Conservation (phyloP, 192 early-diverging fungal genomes). For the Phlyctochytrium arcticum region DNA sequence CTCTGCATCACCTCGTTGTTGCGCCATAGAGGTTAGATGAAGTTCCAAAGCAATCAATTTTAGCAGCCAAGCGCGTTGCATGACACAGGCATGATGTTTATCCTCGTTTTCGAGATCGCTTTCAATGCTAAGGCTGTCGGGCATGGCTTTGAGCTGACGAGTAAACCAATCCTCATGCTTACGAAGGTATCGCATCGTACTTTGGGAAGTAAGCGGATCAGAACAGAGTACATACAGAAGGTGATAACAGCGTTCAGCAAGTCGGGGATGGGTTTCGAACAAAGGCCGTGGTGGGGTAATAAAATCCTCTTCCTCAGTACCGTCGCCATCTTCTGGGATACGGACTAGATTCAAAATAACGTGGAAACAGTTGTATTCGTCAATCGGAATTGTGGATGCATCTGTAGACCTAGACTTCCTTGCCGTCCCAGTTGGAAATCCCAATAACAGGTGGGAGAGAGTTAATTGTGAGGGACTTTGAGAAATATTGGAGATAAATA, state of each 20-base stretch:
- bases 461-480: constrained; percentile 57
- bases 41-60: constrained; percentile 83
- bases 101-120: background rate
- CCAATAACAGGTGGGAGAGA: constrained; percentile 87
- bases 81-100: constrained; percentile 41
- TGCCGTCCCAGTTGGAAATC: constrained; percentile 53
- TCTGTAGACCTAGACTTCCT: background rate
- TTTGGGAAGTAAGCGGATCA: constrained; percentile 58
- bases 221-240: constrained; percentile 80
- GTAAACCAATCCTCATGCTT: constrained; percentile 73
- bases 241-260: constrained; percentile 86
- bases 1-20: constrained; percentile 39
- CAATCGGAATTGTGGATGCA: background rate
- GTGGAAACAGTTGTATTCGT: constrained; percentile 26
- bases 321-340: background rate
- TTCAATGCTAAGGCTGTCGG: constrained; percentile 13
- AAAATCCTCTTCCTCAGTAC: background rate
- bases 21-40: constrained; percentile 52
- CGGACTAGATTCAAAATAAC: constrained; percentile 38
- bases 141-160: constrained; percentile 56
- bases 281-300: constrained; percentile 40
- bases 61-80: constrained; percentile 89
- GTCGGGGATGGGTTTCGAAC: constrained; percentile 63
- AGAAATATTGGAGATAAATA: constrained; percentile 73
- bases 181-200: constrained; percentile 77